Evolutionary conservation across 352 stramenopile species (phyloP).

Genomic region (Elongisporangium prolatum): DNA sequence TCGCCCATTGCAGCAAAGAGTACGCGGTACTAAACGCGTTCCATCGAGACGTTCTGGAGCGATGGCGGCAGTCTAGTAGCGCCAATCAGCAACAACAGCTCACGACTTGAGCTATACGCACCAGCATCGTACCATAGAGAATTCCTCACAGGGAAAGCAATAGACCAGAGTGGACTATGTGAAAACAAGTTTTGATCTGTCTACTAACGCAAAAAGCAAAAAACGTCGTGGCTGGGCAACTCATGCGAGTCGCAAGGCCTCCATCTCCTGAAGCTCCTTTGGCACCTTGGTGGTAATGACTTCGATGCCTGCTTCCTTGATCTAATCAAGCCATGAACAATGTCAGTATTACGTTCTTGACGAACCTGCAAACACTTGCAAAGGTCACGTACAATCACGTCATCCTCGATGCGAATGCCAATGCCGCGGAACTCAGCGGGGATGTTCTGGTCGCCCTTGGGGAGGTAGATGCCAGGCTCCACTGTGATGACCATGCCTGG

Average conservation of each 20-base stretch:
- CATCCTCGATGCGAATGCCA: slow-evolving; percentile 83
- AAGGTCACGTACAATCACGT: slow-evolving; percentile 58
- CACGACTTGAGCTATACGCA: not conserved
- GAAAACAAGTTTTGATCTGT: not conserved
- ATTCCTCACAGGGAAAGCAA: not conserved
- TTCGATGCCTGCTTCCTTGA: slow-evolving; percentile 70
- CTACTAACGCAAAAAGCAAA: not conserved
- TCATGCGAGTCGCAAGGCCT: slow-evolving; percentile 39
- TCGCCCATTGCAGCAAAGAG: slow-evolving; percentile 22
- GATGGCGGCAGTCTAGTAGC: slow-evolving; percentile 24
- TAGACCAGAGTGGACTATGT: not conserved
- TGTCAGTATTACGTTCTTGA: not conserved
- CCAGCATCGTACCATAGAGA: not conserved
- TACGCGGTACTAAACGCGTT: slow-evolving; percentile 40
- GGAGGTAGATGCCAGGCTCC: slow-evolving; percentile 81
- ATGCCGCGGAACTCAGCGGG: slow-evolving; percentile 76
- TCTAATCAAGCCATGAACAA: slow-evolving; percentile 24
- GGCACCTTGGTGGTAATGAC: slow-evolving; percentile 62
- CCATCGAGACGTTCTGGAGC: slow-evolving; percentile 36
- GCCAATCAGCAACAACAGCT: not conserved
- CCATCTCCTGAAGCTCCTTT: slow-evolving; percentile 70
- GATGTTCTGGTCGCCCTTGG: slow-evolving; percentile 58
- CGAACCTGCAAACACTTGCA: not conserved
- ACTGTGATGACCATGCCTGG: slow-evolving; percentile 82
- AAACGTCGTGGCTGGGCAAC: not conserved